Percentiles rank a stretch among this genome's conserved stretches.
phyloP scores from a whole-genome alignment of 2,329 filamentous ascomycete genomes.

The Talaromyces sp. region DNA sequence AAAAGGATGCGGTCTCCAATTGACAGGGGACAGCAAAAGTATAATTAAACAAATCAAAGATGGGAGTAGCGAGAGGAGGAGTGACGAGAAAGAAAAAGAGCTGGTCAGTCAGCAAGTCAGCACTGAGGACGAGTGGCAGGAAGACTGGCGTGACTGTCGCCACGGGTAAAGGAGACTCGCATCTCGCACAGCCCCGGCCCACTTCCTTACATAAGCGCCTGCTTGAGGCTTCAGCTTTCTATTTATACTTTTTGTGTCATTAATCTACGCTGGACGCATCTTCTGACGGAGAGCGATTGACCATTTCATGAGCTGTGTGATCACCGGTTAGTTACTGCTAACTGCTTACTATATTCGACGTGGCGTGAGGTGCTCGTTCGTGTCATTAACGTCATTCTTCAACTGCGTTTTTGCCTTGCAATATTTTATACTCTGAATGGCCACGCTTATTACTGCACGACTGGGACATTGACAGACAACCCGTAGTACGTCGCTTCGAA shows the following conservation, averaged over 20 bases:
- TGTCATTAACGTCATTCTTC: background rate
- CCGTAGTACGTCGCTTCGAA: background rate
- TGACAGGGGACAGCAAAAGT: background rate
- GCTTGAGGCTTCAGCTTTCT: background rate
- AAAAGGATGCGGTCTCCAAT: background rate
- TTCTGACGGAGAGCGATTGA: background rate
- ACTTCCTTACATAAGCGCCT: background rate
- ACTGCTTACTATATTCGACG: too few species aligned
- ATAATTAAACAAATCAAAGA: background rate
- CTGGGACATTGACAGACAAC: background rate
- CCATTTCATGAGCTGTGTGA: background rate
- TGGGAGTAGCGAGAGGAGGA: background rate
- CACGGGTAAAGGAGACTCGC: too few species aligned
- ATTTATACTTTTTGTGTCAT: background rate
- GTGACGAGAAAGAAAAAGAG: background rate
- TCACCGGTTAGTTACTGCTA: too few species aligned
- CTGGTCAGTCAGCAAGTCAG: too few species aligned
- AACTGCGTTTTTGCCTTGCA: too few species aligned
- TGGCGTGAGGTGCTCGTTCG: background rate
- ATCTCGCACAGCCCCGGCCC: background rate
- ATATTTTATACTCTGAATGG: background rate
- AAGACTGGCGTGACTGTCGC: too few species aligned
- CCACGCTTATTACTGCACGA: background rate
- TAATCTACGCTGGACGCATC: background rate
- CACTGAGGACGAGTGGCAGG: background rate